Evolutionary conservation across 331 rosid species (phyloP).

Genomic region (Stylosanthes scabra): DNA sequence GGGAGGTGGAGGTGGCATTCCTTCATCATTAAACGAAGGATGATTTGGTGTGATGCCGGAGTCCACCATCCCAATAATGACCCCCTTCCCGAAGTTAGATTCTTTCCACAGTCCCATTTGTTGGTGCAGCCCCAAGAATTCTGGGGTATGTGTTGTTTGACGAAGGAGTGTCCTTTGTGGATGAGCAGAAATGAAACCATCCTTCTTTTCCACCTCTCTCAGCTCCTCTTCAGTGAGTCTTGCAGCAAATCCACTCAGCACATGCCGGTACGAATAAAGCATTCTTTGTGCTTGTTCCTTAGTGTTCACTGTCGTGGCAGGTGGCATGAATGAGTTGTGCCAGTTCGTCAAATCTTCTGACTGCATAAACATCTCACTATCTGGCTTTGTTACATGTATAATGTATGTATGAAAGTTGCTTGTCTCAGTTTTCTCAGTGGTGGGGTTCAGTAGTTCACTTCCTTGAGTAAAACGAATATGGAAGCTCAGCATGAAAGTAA

Average conservation of each 20-base stretch:
- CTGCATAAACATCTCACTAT: slow-evolving; percentile 40
- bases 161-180: slow-evolving; percentile 49
- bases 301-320: slow-evolving; percentile 39
- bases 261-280: slow-evolving; percentile 61
- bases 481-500: slow-evolving; percentile 47
- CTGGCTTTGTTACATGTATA: slow-evolving; percentile 61
- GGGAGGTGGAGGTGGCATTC: slow-evolving; percentile 75
- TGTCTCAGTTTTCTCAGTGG: slow-evolving; percentile 3
- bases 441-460: slow-evolving; percentile 15
- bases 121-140: slow-evolving; percentile 66
- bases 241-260: slow-evolving; percentile 77
- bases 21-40: slow-evolving; percentile 74
- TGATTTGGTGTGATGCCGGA: slow-evolving; percentile 63
- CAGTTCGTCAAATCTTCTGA: slow-evolving; percentile 62
- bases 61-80: slow-evolving; percentile 72
- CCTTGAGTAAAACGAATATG: slow-evolving; percentile 40
- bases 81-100: slow-evolving; percentile 78
- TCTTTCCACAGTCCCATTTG: slow-evolving; percentile 62
- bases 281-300: slow-evolving; percentile 46
- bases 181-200: slow-evolving; percentile 62
- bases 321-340: slow-evolving; percentile 69
- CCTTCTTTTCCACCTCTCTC: slow-evolving; percentile 53
- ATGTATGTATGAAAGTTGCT: slow-evolving; percentile 62
- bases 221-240: slow-evolving; percentile 69
- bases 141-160: slow-evolving; percentile 73